Conservation (phyloP, 148 eudicot genomes). For the Rhododendron griersonianum region DNA sequence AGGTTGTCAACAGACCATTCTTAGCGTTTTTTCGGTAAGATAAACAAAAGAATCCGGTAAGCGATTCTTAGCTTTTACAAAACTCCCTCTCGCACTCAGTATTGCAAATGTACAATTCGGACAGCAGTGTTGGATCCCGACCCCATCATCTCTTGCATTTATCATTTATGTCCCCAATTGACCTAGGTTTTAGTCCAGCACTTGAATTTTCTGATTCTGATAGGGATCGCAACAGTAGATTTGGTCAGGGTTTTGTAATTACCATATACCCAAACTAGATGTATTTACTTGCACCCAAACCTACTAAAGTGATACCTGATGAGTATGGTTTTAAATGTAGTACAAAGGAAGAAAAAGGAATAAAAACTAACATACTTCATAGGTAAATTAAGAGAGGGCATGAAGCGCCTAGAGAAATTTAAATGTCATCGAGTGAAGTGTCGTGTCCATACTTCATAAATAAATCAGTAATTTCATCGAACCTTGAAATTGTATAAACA, state of each 20-base stretch:
- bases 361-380: background rate
- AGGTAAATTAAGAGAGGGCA: background rate
- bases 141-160: background rate
- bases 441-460: background rate
- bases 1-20: background rate
- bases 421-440: background rate
- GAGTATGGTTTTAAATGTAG: background rate
- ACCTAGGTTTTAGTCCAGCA: background rate
- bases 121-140: background rate
- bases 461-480: background rate
- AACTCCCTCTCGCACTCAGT: too few relatives aligned
- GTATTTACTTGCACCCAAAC: background rate
- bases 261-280: background rate
- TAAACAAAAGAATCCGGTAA: background rate
- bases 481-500: background rate
- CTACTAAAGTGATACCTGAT: background rate
- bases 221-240: background rate
- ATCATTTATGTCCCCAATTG: background rate
- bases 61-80: too few relatives aligned
- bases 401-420: background rate
- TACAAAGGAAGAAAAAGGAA: background rate
- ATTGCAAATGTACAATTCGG: too few relatives aligned
- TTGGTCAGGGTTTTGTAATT: background rate
- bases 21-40: too few relatives aligned
- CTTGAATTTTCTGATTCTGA: background rate